Conservation (phyloP, 2,329 filamentous ascomycete species). For the Trichoderma pleuroti region DNA sequence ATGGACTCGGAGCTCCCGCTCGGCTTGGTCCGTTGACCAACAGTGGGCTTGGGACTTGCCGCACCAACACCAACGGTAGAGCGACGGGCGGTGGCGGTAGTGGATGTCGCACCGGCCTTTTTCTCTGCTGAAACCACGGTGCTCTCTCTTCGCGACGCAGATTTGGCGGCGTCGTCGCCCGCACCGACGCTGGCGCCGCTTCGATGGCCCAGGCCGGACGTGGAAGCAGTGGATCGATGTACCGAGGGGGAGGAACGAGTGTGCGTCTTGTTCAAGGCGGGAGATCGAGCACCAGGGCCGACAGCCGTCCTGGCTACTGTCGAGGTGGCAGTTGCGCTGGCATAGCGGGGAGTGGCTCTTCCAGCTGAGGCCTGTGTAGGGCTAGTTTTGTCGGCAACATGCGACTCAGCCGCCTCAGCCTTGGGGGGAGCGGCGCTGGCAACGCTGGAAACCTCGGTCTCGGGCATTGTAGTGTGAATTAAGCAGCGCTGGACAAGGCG, state of each 20-base stretch:
- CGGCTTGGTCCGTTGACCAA: not conserved
- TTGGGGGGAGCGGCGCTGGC: not conserved
- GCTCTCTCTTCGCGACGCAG: conserved; percentile 42
- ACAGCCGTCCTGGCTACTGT: conserved; percentile 24
- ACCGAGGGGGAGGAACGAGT: conserved; percentile 42
- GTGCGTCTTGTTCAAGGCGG: conserved; percentile 46
- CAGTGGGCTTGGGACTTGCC: conserved; percentile 33
- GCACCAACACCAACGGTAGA: conserved; percentile 27
- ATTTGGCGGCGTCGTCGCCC: conserved; percentile 45
- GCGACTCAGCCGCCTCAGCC: conserved; percentile 1
- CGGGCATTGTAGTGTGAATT: not conserved
- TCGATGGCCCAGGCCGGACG: conserved; percentile 42
- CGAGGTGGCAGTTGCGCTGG: conserved; percentile 5
- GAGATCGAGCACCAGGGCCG: conserved; percentile 34
- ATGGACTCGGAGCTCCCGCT: not conserved
- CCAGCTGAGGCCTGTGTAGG: not conserved
- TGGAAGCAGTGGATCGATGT: conserved; percentile 34
- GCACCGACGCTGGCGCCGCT: conserved; percentile 47
- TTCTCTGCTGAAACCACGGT: conserved; percentile 40
- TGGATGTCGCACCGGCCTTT: conserved; percentile 34
- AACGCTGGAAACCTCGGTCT: conserved; percentile 1
- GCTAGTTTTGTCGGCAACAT: not conserved
- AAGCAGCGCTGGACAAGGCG: not conserved
- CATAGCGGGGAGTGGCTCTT: conserved; percentile 8
- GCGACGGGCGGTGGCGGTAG: conserved; percentile 35